Base-by-base conservation (phyloP, 2,329 filamentous ascomycete species). In the Fusarium transvaalense region DNA sequence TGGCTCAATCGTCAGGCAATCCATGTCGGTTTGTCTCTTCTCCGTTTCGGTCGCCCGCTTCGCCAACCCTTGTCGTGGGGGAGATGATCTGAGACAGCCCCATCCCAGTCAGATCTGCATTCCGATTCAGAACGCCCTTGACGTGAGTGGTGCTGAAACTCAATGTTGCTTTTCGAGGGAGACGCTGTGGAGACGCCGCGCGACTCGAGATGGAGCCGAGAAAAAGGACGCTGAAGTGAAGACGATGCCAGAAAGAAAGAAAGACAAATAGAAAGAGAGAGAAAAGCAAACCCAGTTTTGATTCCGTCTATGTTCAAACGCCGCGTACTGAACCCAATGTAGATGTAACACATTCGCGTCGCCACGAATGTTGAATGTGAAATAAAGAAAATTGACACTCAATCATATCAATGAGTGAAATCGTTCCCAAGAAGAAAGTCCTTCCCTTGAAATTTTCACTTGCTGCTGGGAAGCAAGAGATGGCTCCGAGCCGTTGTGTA, bases 401-500 rank as follows among this genome's bases (percentile, higher is more conserved):
- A 50, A 42, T 52, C 41, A 50, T 64, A 64, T 61, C 46, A 42
- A 48, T 47, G 43, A 52, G 56, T 63, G 68, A 63, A 61, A 58
- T 58, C 42, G 48, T 68, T 68, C 62, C 56, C 56, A 48, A 66
- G 48, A 64, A 68, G 39, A 60, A 63, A 50, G 50, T 34, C 62
- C 21, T 69, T 63, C 64, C 63, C 66, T 71, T 71, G 61, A 61
- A 64, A 66, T 66, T 71, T 70, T 60, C 68, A 42, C 73, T 75
- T 77, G 76, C 76, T 78, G 75, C 78, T 79, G 77, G 75, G 75
- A 78, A 78, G 77, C 78, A 77, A 79, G 73, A 70, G 64, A 67
- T 79, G 77, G 78, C 78, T 75, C 68, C 60, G 78, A 77, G 78
- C 77, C 78, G 72, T 66, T 69, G 68, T 74, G 73, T 79, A 71